Conservation (phyloP, 352 stramenopile genomes). For the Saprolegnia parasitica region DNA sequence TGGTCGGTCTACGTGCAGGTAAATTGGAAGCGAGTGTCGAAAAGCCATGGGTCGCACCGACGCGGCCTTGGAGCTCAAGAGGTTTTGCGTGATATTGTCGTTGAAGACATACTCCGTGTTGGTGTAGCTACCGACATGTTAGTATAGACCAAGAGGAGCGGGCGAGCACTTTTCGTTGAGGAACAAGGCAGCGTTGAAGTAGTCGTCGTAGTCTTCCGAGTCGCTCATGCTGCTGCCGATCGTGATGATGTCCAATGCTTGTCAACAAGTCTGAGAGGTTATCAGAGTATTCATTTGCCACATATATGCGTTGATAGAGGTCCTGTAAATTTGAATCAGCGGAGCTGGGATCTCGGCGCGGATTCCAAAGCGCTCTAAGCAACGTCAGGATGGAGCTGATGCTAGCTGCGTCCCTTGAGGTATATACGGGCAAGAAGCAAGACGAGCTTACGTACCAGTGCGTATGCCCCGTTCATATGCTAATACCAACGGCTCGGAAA, state of each 20-base stretch:
- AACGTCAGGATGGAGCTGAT: no score
- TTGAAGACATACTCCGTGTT: constrained; percentile 48
- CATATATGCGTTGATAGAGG: not conserved
- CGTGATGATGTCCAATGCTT: not conserved
- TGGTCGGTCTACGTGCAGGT: constrained; percentile 48
- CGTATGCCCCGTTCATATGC: no score
- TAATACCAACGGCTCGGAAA: no score
- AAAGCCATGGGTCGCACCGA: constrained; percentile 30
- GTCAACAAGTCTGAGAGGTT: not conserved
- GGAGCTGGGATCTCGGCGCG: no score
- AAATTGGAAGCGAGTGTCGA: no score
- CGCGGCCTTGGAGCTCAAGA: constrained; percentile 46
- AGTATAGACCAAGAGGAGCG: no score
- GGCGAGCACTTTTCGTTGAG: constrained; percentile 45
- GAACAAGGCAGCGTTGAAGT: constrained; percentile 53
- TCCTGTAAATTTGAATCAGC: not conserved
- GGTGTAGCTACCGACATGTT: constrained; percentile 35
- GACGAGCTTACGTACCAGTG: no score
- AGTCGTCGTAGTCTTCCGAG: constrained; percentile 44
- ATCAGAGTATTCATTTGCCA: not conserved
- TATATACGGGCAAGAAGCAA: no score
- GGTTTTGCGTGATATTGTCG: constrained; percentile 39
- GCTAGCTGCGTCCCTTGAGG: no score
- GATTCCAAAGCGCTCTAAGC: no score
- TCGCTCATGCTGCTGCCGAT: constrained; percentile 24